Evolutionary conservation across 2,329 filamentous ascomycete genomes (phyloP), one percentile per base, ranked within the genome.

Genomic region (Gremmenia infestans): DNA sequence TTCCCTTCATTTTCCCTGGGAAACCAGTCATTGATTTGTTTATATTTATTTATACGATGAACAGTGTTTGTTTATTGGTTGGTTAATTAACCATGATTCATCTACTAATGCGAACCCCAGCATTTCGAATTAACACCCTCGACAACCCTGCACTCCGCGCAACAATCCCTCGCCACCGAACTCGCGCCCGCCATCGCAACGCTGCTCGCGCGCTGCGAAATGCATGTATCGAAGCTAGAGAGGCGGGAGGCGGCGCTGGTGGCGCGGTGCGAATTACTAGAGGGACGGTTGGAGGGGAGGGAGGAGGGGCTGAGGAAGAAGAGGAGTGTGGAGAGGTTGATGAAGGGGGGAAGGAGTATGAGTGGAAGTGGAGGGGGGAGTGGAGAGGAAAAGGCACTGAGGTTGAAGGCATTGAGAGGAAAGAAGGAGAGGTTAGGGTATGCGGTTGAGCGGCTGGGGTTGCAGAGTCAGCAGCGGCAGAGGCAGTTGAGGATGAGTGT

Each of bases 51-150:
- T 32, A 32, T 32, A 32, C 8, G 28, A 32, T 9, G 28, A 32
- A 9, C 8, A 9, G 8, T 32, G 5, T 7, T 25, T 25, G 25
- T 25, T 25, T 25, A 25, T 25, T 25, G 25, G 1, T 25, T 25
- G 5, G 6, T 25, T 5, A 25, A 25, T 37, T 36, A 6, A 48
- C n/a, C 28, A 9, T 22, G 19, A 19, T 19, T 19, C 19, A 3
- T 22, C 4, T 22, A 40, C 46, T 35, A 46, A 49, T 12, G 22
- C 39, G 11, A 50, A 50, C 15, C 15, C 25, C 48, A 88, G 83
- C 86, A 89, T 71, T 89, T 89, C 67, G 86, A 89, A 72, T 79
- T 89, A 47, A 83, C 88, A 50, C 85, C 86, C 37, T 83, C 87
- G 70, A 77, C 80, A 37, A 81, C 83, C 54, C 78, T 89, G 15